Base-by-base conservation (phyloP, 805 yeast species). In the Sugiyamaella valdiviana region DNA sequence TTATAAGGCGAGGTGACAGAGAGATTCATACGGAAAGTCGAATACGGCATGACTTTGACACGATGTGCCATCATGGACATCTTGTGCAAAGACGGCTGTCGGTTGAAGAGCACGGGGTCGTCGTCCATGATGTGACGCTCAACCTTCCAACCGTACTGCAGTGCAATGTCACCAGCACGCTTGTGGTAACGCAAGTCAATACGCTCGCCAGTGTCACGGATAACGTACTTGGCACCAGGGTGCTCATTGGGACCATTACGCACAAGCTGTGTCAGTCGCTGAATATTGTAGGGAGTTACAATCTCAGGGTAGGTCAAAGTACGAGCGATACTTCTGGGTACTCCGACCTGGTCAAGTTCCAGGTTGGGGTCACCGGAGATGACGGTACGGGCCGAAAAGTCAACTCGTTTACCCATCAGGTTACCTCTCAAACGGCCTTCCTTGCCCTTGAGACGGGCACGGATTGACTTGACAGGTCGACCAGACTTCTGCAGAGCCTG, bases 31-130 rank as follows among this genome's bases (percentile, higher is more conserved):
- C 99, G 80, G 76, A 93, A 93, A 0, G 99, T 93, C 5, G 98
- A 90, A 65, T 89, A 93, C 10, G 99, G 99, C 96, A 93, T 89
- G 42, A 93, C 99, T 65, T 86, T 89, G 35, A 93, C 99, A 70
- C 96, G 79, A 67, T 93, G 99, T 15, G 96, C 95, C 98, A 93
- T 93, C 99, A 93, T 93, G 48, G 98, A 91, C 98, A 93, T 93
- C 69, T 95, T 93, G 73, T 93, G 99, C 68, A 93, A 76, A 41
- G 99, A 93, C 44, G 99, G 99, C 74, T 93, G 99, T 76, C 99
- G 95, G 68, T 93, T 93, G 76, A 93, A 93, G 61, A 93, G 76
- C 29, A 93, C 99, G 2, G 99, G 98, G 66, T 93, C 99, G 61
- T 89, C 80, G 68, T 93, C 99, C 85, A 89, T 88, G 60, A 93